These are phyloP conservation scores for Rhipidocladum racemiflorum DNA, from an alignment of 176 grass and related monocot species.

Conservation along the genomic window DNA sequence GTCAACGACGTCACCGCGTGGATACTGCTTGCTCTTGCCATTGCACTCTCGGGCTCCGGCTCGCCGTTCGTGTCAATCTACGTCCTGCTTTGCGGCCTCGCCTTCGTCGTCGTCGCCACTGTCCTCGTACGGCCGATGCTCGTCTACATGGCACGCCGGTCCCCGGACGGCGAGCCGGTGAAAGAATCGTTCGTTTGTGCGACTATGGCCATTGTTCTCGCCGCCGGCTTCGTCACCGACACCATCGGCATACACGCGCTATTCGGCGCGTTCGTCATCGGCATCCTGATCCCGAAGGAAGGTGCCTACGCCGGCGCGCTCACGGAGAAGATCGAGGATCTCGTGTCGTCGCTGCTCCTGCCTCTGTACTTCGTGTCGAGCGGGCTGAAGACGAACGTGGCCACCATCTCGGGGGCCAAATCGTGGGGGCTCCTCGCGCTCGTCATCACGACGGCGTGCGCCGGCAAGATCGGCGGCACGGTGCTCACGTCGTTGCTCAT, in stretches of 20 bases:
- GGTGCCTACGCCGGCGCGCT: constrained; percentile 46
- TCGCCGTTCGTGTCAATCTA: constrained; percentile 54
- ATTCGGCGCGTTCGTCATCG: constrained; percentile 65
- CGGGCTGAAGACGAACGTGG: constrained; percentile 62
- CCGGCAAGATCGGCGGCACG: constrained; percentile 69
- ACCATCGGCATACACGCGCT: constrained; percentile 68
- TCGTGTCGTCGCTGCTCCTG: constrained; percentile 56
- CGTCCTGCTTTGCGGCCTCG: constrained; percentile 45
- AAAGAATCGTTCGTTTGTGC: constrained; percentile 53
- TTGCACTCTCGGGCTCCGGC: constrained; percentile 47
- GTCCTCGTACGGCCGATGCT: constrained; percentile 41
- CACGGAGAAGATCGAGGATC: constrained; percentile 67
- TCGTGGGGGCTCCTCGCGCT: constrained; percentile 59
- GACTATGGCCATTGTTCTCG: constrained; percentile 37
- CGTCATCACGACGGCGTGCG: constrained; percentile 51
- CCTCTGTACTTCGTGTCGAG: constrained; percentile 70
- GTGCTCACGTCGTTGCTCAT: constrained; percentile 32
- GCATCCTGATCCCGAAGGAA: constrained; percentile 58
- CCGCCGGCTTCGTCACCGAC: constrained; percentile 54
- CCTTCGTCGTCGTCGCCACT: constrained; percentile 27
- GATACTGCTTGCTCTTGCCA: constrained; percentile 61
- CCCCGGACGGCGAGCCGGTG: constrained; percentile 44
- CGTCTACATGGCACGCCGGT: constrained; percentile 43
- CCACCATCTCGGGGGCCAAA: constrained; percentile 38
- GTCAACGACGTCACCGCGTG: constrained; percentile 59